Evolutionary conservation across 768 basidiomycete genomes (phyloP).

Genomic region (Boletus pseudopeckii): DNA sequence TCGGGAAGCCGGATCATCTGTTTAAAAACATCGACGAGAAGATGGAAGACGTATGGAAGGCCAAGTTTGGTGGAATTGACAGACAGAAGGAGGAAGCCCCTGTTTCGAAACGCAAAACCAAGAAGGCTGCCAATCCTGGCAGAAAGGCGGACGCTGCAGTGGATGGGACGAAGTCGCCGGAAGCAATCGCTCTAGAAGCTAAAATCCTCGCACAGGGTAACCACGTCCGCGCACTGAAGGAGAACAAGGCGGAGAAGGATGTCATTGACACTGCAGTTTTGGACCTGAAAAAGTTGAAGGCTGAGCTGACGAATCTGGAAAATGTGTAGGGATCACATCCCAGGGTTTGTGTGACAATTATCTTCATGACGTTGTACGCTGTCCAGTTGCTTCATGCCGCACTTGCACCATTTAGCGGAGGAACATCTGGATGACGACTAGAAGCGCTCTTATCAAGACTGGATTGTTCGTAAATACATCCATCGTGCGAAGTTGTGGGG

Average conservation of each 20-base stretch:
- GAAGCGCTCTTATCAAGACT: not conserved
- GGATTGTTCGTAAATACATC: not conserved
- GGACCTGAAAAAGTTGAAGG: conserved; percentile 63
- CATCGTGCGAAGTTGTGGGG: not conserved
- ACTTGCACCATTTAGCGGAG: not conserved
- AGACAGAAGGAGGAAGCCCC: conserved; percentile 41
- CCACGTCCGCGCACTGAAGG: conserved; percentile 67
- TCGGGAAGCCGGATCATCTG: conserved; percentile 84
- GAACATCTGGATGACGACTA: not conserved
- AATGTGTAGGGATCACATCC: conserved; percentile 7
- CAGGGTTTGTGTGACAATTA: not conserved
- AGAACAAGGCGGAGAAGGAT: conserved; percentile 44
- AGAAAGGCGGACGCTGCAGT: conserved; percentile 42
- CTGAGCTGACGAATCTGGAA: conserved; percentile 38
- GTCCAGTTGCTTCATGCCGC: not conserved
- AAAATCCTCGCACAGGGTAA: conserved; percentile 77
- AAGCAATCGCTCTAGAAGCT: conserved; percentile 67
- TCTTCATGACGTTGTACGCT: not conserved
- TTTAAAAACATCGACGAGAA: conserved; percentile 94
- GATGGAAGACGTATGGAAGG: conserved; percentile 79
- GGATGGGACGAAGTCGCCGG: conserved; percentile 64
- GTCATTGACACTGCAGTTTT: conserved; percentile 46
- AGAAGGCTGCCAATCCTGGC: conserved; percentile 48
- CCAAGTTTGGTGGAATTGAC: conserved; percentile 69
- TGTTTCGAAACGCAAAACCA: conserved; percentile 49